Evolutionary conservation across 1,284 basidiomycete species (phyloP).

Genomic region (Exsudoporus floridanus): DNA sequence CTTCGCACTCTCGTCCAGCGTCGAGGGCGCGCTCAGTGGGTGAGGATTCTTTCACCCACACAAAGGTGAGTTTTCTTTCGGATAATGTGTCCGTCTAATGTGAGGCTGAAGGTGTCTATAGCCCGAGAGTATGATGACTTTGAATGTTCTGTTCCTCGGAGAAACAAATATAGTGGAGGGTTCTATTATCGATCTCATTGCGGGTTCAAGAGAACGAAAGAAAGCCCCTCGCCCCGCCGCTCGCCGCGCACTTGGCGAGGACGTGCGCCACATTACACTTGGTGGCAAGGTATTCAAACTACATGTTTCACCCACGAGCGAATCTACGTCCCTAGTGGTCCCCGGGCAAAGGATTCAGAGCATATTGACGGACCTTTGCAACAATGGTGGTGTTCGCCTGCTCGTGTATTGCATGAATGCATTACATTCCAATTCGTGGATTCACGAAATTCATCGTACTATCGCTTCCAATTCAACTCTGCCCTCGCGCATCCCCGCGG

Average conservation of each 20-base stretch:
- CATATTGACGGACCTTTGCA: constrained; percentile 13
- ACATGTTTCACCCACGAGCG: constrained; percentile 6
- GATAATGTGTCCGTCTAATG: background rate
- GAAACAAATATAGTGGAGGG: constrained; percentile 21
- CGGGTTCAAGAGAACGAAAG: constrained; percentile 5
- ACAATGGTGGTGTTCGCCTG: constrained; percentile 19
- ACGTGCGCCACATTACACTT: constrained; percentile 12
- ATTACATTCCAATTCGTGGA: constrained; percentile 16
- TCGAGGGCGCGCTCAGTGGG: constrained; percentile 16
- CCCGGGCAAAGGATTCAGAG: constrained; percentile 8
- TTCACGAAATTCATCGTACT: constrained; percentile 10
- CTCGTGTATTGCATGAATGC: constrained; percentile 27
- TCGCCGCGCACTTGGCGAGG: background rate
- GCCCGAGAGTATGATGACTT: constrained; percentile 6
- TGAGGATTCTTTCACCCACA: background rate
- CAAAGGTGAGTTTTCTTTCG: constrained; percentile 13
- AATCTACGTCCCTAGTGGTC: background rate
- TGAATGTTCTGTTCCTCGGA: constrained; percentile 26
- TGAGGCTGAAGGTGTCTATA: constrained; percentile 10
- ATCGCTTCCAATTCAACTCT: constrained; percentile 5
- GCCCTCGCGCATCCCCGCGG: constrained; percentile 9
- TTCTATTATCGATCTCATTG: constrained; percentile 23
- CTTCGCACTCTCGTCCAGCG: constrained; percentile 9
- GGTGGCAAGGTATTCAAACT: constrained; percentile 21
- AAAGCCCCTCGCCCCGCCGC: background rate